A percentile compares a stretch with the other conserved stretches of the same genome.
phyloP scores from a whole-genome alignment of 768 basidiomycete genomes.

The Leccinellum rugosiceps region DNA sequence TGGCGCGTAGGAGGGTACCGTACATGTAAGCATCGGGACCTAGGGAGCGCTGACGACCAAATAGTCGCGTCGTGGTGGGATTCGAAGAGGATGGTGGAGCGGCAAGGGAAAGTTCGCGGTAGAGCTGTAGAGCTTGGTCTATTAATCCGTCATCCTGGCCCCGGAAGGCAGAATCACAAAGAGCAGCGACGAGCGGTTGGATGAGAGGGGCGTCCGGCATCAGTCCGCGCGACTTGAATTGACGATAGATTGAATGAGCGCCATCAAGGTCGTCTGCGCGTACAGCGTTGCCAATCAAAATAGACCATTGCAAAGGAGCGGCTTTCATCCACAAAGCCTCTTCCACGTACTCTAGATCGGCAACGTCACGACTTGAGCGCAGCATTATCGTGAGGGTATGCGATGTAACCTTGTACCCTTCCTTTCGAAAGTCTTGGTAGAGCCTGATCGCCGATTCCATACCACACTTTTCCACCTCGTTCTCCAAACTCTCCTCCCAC shows the following conservation, averaged over 20 bases:
- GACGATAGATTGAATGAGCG: conserved; percentile 50
- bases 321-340: conserved; percentile 39
- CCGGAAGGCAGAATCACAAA: conserved; percentile 41
- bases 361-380: conserved; percentile 35
- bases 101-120: conserved; percentile 42
- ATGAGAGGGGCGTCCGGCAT: conserved; percentile 49
- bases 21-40: conserved; percentile 56
- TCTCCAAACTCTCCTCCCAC: conserved; percentile 29
- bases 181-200: conserved; percentile 49
- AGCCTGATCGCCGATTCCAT: conserved; percentile 33
- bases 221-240: conserved; percentile 42
- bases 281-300: conserved; percentile 51
- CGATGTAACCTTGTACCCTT: conserved; percentile 32
- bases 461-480: conserved; percentile 33
- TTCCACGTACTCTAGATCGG: conserved; percentile 44
- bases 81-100: conserved; percentile 24
- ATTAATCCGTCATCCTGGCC: conserved; percentile 41
- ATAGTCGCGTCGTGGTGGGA: conserved; percentile 7
- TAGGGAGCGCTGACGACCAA: conserved; percentile 32
- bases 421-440: conserved; percentile 31
- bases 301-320: conserved; percentile 48
- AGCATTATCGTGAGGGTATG: conserved; percentile 42
- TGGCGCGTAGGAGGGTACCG: conserved; percentile 47
- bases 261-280: conserved; percentile 35
- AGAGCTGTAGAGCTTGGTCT: conserved; percentile 53